phyloP scores from a whole-genome alignment of 2,329 filamentous ascomycete species.

The Penicillium paneum region DNA sequence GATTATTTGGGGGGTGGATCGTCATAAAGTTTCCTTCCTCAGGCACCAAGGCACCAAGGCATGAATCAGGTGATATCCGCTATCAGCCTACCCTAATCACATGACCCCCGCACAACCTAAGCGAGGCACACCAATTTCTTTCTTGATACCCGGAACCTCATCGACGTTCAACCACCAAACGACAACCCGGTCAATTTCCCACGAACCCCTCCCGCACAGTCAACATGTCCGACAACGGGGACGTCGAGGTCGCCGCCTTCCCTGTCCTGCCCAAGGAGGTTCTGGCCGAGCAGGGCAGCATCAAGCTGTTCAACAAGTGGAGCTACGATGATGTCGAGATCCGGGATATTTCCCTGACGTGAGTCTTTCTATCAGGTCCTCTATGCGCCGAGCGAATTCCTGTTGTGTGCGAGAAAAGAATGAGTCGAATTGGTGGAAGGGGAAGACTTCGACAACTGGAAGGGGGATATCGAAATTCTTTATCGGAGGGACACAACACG shows the following conservation, averaged over 20 bases:
- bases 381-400: constrained; percentile 29
- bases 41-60: constrained; percentile 19
- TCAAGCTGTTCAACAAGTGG: constrained; percentile 99
- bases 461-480: constrained; percentile 1
- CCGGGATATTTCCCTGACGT: constrained; percentile 99
- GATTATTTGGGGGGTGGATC: background rate
- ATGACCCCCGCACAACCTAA: constrained; percentile 39
- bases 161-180: constrained; percentile 40
- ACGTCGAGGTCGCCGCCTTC: constrained; percentile 81
- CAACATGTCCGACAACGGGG: constrained; percentile 91
- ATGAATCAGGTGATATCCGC: constrained; percentile 17
- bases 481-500: constrained; percentile 4
- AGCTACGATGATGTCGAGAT: constrained; percentile 99
- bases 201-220: constrained; percentile 42
- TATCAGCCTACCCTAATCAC: constrained; percentile 31
- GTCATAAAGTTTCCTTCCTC: background rate
- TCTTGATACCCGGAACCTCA: constrained; percentile 33
- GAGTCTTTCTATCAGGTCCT: constrained; percentile 48
- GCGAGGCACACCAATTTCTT: constrained; percentile 43
- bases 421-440: constrained; percentile 14
- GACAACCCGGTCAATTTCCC: constrained; percentile 39
- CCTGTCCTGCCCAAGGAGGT: constrained; percentile 91
- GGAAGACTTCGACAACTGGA: constrained; percentile 7
- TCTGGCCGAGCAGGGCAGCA: constrained; percentile 79
- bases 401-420: constrained; percentile 17